Evolutionary conservation across 768 basidiomycete species (phyloP).

Genomic region (Sporobolomyces roseus): DNA sequence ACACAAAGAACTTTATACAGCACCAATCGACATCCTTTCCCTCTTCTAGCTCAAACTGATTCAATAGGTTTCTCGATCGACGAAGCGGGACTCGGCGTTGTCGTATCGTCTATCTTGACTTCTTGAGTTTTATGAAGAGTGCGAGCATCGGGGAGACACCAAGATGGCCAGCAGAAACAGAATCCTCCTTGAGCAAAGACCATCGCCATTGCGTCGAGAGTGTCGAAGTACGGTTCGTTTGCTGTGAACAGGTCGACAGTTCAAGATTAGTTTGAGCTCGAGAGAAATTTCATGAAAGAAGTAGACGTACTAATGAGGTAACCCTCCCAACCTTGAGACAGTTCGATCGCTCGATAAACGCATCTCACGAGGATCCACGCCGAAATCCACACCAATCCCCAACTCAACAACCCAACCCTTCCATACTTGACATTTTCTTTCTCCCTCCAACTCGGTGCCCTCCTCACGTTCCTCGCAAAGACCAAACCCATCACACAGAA

Average conservation of each 20-base stretch:
- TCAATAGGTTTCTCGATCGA: too few species aligned
- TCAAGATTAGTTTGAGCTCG: background rate
- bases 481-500: conserved; percentile 46
- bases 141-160: conserved; percentile 1
- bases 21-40: too few species aligned
- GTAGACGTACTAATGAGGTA: conserved; percentile 17
- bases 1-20: too few species aligned
- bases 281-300: background rate
- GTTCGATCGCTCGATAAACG: conserved; percentile 21
- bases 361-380: conserved; percentile 16
- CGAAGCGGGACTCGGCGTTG: background rate
- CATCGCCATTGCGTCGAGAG: conserved; percentile 28
- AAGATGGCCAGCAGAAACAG: conserved; percentile 17
- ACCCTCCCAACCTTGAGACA: conserved; percentile 27
- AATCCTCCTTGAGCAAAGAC: conserved; percentile 22
- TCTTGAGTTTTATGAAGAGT: conserved; percentile 4
- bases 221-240: conserved; percentile 21
- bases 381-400: conserved; percentile 13
- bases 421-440: background rate
- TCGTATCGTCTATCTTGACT: background rate
- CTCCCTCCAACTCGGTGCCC: background rate
- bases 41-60: too few species aligned
- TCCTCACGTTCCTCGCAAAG: conserved; percentile 32
- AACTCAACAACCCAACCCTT: background rate
- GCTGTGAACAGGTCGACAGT: background rate